These are phyloP conservation scores for Solanum chilense DNA, from an alignment of 257 asterid genomes.

Conservation along the genomic window DNA sequence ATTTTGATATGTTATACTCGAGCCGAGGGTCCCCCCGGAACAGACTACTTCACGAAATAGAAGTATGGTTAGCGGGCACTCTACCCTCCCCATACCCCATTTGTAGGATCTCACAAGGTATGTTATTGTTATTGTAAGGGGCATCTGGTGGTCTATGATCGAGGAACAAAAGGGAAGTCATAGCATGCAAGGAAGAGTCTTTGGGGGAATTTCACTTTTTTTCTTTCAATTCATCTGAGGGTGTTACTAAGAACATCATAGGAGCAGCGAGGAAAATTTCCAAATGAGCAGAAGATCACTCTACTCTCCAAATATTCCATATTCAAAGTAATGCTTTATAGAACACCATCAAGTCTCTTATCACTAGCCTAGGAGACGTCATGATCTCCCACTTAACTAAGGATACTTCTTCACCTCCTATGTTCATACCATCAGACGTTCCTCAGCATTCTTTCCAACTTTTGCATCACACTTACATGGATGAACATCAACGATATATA, in stretches of 20 bases:
- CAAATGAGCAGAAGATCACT: not conserved
- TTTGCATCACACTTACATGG: not conserved
- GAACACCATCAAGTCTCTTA: not conserved
- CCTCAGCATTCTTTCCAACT: not conserved
- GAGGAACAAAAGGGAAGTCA: not conserved
- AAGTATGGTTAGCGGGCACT: not conserved
- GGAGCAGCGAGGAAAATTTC: not conserved
- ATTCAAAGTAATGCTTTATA: not conserved
- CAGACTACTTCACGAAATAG: not conserved
- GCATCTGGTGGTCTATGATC: not conserved
- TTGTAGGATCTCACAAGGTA: not conserved
- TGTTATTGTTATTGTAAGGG: not conserved
- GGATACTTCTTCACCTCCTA: not conserved
- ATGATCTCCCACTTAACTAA: not conserved
- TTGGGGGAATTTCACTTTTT: not conserved
- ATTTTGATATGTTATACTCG: not conserved
- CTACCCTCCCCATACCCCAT: not conserved
- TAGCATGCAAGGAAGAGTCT: not conserved
- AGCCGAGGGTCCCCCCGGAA: not conserved
- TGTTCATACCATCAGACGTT: not conserved
- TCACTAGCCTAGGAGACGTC: not conserved
- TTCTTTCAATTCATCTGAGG: not conserved
- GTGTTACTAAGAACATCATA: not conserved
- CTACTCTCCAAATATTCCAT: not conserved
- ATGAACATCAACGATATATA: not conserved